Conservation (phyloP, 73 alveolate genomes). For the Paramecium pentaurelia region DNA sequence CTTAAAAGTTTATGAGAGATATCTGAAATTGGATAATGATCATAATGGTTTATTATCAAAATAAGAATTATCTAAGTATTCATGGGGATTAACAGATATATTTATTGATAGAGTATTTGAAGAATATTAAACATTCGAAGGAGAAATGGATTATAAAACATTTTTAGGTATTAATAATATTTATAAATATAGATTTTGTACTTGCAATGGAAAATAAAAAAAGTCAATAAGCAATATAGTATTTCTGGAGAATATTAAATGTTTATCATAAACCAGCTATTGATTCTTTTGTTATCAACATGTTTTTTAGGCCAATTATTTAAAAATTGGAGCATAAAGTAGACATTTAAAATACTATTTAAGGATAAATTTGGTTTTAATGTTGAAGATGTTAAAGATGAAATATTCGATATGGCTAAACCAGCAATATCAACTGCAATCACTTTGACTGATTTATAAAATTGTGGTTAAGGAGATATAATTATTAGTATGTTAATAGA, state of each 20-base stretch:
- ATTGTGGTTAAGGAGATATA: conserved; percentile 87
- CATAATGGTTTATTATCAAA: conserved; percentile 94
- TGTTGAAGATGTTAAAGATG: conserved; percentile 94
- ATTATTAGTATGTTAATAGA: conserved; percentile 92
- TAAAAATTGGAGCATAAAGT: conserved; percentile 74
- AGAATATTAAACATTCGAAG: conserved; percentile 93
- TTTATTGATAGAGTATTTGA: conserved; percentile 95
- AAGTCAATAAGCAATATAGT: conserved; percentile 84
- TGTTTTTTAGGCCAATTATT: conserved; percentile 89
- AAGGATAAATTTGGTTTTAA: conserved; percentile 81
- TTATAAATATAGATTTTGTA: conserved; percentile 81
- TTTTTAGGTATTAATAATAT: conserved; percentile 49
- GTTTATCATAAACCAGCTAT: conserved; percentile 89
- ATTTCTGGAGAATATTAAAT: conserved; percentile 86
- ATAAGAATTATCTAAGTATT: conserved; percentile 81
- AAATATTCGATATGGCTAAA: conserved; percentile 94
- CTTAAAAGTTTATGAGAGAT: conserved; percentile 88
- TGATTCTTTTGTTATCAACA: conserved; percentile 92
- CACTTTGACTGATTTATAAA: conserved; percentile 76
- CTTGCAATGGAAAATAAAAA: conserved; percentile 99
- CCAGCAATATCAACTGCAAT: conserved; percentile 84
- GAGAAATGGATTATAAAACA: conserved; percentile 97
- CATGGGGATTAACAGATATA: conserved; percentile 87
- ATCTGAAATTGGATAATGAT: conserved; percentile 91
- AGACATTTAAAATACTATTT: neutral